Base-by-base conservation (phyloP, 371 early-diverging fungal genomes). In the Mucor circinelloides region DNA sequence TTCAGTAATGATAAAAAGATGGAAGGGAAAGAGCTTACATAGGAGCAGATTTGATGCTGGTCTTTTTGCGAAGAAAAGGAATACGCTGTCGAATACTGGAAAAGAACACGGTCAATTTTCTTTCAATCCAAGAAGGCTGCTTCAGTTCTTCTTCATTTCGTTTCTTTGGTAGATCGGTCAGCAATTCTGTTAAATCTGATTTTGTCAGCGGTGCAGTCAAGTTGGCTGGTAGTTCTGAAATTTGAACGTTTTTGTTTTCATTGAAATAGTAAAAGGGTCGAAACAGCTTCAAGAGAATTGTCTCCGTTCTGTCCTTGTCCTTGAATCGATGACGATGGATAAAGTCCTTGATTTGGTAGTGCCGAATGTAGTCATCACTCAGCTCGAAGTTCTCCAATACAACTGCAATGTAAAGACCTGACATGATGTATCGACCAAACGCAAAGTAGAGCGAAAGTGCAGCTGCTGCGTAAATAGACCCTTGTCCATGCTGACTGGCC, bases 381-480 rank as follows among this genome's bases (percentile, higher is more conserved):
- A 85, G 59, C 58, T 88, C 89, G 69, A 90, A 90, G 62, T 87
- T 86, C 54, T 90, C 90, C 55, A 87, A 62, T 17, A 87, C 80
- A 28, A 90, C 84, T 19, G 90, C 90, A 74, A 90, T 82, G 63
- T 88, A 90, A 21, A 90, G 81, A 27, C 86, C 88, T 27, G 88
- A 64, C 64, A 90, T 82, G 15, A 90, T 75, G 61, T 87, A 88
- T 66, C 87, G 77, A 5, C 82, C 87, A 66, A 84, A 84, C 19
- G 81, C 85, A 70, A 85, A 86, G 57, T 83, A 88, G 2, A 83
- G 44, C 10, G 85, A 75, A 10, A 81, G 74, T 58, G 83, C 75
- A 13, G 82, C 61, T 4, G 77, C 84, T 2, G 82, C 87, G 61
- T 86, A 85, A 7, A 80, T 66, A 5, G 81, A 71, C 3, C 82